Evolutionary conservation across 1,139 yeast genomes (phyloP).

Genomic region (Candida sp.): DNA sequence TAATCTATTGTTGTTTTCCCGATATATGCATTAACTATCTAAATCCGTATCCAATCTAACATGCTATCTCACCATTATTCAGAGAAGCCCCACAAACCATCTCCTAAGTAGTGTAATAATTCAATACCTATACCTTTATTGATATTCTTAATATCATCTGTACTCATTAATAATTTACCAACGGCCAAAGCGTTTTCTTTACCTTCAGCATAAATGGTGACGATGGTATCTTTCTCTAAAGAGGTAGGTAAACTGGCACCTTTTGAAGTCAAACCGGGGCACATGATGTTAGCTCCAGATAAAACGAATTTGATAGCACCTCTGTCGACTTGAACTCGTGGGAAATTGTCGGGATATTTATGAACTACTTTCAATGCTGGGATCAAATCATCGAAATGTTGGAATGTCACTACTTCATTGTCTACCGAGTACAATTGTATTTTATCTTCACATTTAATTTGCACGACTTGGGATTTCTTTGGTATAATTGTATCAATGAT

Average conservation of each 20-base stretch:
- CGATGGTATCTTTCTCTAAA: slow-evolving; percentile 63
- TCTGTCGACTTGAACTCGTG: slow-evolving; percentile 86
- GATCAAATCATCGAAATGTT: slow-evolving; percentile 79
- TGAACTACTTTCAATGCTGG: slow-evolving; percentile 81
- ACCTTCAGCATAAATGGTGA: slow-evolving; percentile 88
- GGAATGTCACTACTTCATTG: slow-evolving; percentile 72
- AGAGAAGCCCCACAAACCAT: slow-evolving; percentile 73
- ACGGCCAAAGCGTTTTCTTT: slow-evolving; percentile 89
- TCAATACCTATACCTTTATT: slow-evolving; percentile 94
- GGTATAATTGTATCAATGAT: slow-evolving; percentile 83
- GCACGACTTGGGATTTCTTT: slow-evolving; percentile 82
- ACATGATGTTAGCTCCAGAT: slow-evolving; percentile 95
- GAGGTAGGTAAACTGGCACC: slow-evolving; percentile 86
- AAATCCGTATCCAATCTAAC: too few species aligned
- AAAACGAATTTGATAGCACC: slow-evolving; percentile 95
- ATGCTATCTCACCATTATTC: slow-evolving; percentile 14
- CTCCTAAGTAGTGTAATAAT: slow-evolving; percentile 81
- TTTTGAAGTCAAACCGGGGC: slow-evolving; percentile 92
- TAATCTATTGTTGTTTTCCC: too few species aligned
- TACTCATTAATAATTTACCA: slow-evolving; percentile 83
- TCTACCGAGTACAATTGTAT: slow-evolving; percentile 76
- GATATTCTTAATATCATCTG: slow-evolving; percentile 78
- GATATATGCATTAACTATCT: too few species aligned
- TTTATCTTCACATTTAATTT: slow-evolving; percentile 87
- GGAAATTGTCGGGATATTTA: slow-evolving; percentile 78